These are phyloP conservation scores for Podaxis carcinomalis DNA, from an alignment of 768 basidiomycete genomes.

Conservation along the genomic window DNA sequence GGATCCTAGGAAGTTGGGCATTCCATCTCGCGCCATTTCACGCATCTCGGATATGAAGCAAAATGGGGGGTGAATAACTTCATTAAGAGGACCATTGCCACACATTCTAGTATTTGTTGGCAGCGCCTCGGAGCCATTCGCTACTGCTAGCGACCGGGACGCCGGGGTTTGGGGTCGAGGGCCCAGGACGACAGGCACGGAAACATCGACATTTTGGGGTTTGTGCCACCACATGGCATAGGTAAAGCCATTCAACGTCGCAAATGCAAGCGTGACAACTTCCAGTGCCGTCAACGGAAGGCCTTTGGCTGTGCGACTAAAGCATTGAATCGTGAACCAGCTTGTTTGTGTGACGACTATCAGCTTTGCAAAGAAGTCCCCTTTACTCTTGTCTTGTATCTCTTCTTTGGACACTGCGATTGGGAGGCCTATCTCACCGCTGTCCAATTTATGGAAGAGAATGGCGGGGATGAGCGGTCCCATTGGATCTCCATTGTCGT, in stretches of 20 bases:
- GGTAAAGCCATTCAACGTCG: conserved; percentile 20
- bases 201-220: conserved; percentile 18
- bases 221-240: conserved; percentile 32
- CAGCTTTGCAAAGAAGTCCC: conserved; percentile 24
- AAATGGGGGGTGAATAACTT: neutral
- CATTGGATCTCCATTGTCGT: neutral
- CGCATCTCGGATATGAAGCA: neutral
- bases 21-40: neutral
- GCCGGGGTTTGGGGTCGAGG: neutral
- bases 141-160: neutral
- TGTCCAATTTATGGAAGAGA: neutral
- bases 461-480: neutral
- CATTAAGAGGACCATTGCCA: neutral
- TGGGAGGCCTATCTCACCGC: conserved; percentile 4
- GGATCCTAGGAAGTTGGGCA: neutral
- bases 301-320: conserved; percentile 17
- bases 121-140: neutral
- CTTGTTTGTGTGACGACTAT: conserved; percentile 25
- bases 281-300: conserved; percentile 29
- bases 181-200: neutral
- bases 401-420: conserved; percentile 11
- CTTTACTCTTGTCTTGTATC: conserved; percentile 29
- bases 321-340: conserved; percentile 28
- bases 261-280: conserved; percentile 26
- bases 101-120: neutral